Evolutionary conservation across 1,284 basidiomycete genomes (phyloP).

Genomic region (Ceratobasidium sp.): DNA sequence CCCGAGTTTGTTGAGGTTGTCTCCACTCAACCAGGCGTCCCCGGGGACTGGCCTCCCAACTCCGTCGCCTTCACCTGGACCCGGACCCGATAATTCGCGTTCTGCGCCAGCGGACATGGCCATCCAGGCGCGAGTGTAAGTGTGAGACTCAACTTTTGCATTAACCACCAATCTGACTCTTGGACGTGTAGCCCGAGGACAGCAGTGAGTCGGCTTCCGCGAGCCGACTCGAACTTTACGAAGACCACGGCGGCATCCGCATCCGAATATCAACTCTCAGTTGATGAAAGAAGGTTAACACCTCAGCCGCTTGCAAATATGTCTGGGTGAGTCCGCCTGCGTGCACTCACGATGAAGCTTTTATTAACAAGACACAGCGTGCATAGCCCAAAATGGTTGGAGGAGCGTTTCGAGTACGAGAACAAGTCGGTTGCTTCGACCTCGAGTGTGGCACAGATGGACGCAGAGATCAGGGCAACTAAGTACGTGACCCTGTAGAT

Average conservation of each 20-base stretch:
- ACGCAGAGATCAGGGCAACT: conserved; percentile 43
- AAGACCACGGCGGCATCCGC: conserved; percentile 28
- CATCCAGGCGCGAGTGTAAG: conserved; percentile 34
- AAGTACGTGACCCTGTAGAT: conserved; percentile 39
- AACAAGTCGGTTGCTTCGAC: conserved; percentile 42
- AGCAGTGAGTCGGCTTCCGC: conserved; percentile 23
- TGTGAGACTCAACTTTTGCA: neutral
- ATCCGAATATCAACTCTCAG: conserved; percentile 30
- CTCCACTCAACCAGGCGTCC: conserved; percentile 2
- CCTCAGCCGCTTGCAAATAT: conserved; percentile 21
- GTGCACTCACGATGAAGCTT: neutral
- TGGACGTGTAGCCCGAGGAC: conserved; percentile 24
- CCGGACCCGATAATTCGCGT: conserved; percentile 18
- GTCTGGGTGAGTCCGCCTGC: conserved; percentile 3
- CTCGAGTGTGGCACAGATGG: conserved; percentile 40
- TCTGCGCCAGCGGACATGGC: conserved; percentile 32
- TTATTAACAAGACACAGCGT: neutral
- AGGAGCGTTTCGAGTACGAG: conserved; percentile 38
- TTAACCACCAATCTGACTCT: neutral
- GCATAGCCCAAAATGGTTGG: conserved; percentile 9
- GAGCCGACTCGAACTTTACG: conserved; percentile 40
- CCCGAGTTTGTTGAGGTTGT: conserved; percentile 25
- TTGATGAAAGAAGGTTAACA: conserved; percentile 30
- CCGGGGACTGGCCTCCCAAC: conserved; percentile 37
- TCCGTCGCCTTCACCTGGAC: conserved; percentile 30